Evolutionary conservation across 345 rosid genomes (phyloP).

Genomic region (Syzygium aromaticum): DNA sequence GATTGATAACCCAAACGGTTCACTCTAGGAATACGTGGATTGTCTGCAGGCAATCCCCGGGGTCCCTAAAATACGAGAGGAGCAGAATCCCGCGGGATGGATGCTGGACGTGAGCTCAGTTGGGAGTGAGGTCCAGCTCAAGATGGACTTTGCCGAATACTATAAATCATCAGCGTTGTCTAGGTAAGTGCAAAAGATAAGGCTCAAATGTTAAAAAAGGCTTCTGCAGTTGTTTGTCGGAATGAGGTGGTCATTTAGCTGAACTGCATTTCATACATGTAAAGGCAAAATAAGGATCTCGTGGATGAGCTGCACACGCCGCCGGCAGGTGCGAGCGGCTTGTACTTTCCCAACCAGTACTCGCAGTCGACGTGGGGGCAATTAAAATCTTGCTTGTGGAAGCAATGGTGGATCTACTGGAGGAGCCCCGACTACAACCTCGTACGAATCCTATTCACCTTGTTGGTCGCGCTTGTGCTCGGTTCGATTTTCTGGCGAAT

Average conservation of each 20-base stretch:
- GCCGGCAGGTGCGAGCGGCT: slow-evolving; percentile 34
- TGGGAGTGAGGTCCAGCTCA: slow-evolving; percentile 2
- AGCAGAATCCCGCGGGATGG: slow-evolving; percentile 12
- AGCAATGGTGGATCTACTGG: slow-evolving; percentile 69
- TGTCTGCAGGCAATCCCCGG: slow-evolving; percentile 14
- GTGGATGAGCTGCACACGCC: slow-evolving; percentile 51
- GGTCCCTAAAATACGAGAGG: slow-evolving; percentile 5
- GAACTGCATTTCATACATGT: neutral
- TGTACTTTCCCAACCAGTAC: slow-evolving; percentile 36
- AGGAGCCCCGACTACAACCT: slow-evolving; percentile 70
- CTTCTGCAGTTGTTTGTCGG: neutral
- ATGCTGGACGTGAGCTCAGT: slow-evolving; percentile 19
- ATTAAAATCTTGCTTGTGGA: slow-evolving; percentile 63
- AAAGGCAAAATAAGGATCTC: slow-evolving; percentile 48
- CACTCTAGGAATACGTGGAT: neutral
- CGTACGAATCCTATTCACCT: slow-evolving; percentile 45
- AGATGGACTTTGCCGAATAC: slow-evolving; percentile 8
- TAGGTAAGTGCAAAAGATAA: neutral
- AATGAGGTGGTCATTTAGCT: neutral
- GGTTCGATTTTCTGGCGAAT: slow-evolving; percentile 61
- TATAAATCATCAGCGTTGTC: slow-evolving; percentile 4
- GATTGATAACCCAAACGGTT: neutral
- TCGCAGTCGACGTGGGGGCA: slow-evolving; percentile 48
- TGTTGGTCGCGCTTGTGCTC: slow-evolving; percentile 37
- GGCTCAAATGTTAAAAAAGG: neutral